A percentile compares a stretch with the other conserved stretches of the same genome.
Evolutionary conservation across 2,329 filamentous ascomycete genomes (phyloP).

Genomic region (Paramyrothecium sp.): DNA sequence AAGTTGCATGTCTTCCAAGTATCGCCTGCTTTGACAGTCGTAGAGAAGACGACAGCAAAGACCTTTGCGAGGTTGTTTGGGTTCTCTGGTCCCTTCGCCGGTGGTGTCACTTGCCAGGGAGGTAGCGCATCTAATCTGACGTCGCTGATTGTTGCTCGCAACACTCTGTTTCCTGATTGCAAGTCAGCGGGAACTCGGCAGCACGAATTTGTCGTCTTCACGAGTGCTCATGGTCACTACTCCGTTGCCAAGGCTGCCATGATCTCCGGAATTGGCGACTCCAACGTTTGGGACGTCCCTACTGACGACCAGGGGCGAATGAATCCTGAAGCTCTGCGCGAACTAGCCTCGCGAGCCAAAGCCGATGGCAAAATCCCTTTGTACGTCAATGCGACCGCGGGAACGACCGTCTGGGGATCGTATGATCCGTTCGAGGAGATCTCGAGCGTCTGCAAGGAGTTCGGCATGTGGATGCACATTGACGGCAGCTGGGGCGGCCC

Average conservation of each 20-base stretch:
- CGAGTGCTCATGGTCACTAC: constrained; percentile 88
- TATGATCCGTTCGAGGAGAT: constrained; percentile 79
- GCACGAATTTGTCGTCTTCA: constrained; percentile 77
- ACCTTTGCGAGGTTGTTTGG: constrained; percentile 76
- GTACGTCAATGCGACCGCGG: constrained; percentile 93
- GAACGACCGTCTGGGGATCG: constrained; percentile 88
- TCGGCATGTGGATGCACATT: constrained; percentile 87
- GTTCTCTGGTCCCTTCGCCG: constrained; percentile 65
- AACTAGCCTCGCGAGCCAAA: constrained; percentile 60
- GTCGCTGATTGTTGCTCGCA: constrained; percentile 83
- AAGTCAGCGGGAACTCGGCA: constrained; percentile 69
- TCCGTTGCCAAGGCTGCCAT: constrained; percentile 93
- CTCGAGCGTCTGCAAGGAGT: constrained; percentile 64
- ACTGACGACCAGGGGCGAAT: constrained; percentile 74
- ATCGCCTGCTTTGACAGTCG: constrained; percentile 80
- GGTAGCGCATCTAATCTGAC: constrained; percentile 83
- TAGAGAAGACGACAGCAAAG: constrained; percentile 80
- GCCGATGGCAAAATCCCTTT: constrained; percentile 75
- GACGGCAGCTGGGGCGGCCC: constrained; percentile 90
- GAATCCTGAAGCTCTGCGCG: constrained; percentile 63
- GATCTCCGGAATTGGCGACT: constrained; percentile 78
- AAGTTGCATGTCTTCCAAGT: constrained; percentile 81
- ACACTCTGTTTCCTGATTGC: constrained; percentile 76
- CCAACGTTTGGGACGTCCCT: constrained; percentile 70
- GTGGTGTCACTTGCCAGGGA: constrained; percentile 78